Evolutionary conservation across 2,329 filamentous ascomycete genomes (phyloP), one percentile per base, ranked within the genome.

Genomic region (Pseudocercospora pini-densiflorae): DNA sequence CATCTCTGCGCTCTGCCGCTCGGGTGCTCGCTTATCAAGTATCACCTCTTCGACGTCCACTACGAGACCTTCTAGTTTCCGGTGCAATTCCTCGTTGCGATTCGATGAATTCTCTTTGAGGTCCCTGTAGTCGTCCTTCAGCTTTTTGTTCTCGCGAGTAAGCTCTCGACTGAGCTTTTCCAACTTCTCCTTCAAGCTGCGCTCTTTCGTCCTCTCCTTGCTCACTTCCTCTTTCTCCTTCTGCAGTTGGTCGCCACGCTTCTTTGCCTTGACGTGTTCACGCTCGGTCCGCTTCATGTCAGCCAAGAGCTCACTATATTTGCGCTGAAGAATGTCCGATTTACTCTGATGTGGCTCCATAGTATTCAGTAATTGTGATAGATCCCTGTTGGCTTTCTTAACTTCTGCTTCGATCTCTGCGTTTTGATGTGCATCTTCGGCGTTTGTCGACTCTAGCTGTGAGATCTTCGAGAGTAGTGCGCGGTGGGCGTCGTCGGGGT

Each of bases 251-350:
- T 99, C 95, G 27, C 92, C 92, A 24, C 93, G 90, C 80, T 97
- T 97, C 85, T 97, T 98, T 75, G 94, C 95, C 81, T 97, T 98
- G 68, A 92, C 87, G 76, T 97, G 94, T 69, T 99, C 95, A 67
- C 94, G 90, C 79, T 99, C 94, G 67, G 97, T 86, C 63, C 94
- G 90, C 80, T 97, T 97, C 93, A 98, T 97, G 67, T 97, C 94
- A 62, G 92, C 90, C 65, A 98, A 84, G 4, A 98, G 87, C 75
- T 98, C 94, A 68, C 92, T 93, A 72, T 95, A 97, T 75, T 93
- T 92, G 76, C 92, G 94, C 73, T 94, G 92, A 12, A 98, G 87
- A 59, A 92, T 88, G 63, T 98, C 94, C 72, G 98, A 92, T 77
- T 95, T 95, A 73, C 92, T 92, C 82, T 97, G 87, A 62, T 95